These are phyloP conservation scores for Perkinsus marinus DNA, from an alignment of 169 alveolate species.

Conservation along the genomic window DNA sequence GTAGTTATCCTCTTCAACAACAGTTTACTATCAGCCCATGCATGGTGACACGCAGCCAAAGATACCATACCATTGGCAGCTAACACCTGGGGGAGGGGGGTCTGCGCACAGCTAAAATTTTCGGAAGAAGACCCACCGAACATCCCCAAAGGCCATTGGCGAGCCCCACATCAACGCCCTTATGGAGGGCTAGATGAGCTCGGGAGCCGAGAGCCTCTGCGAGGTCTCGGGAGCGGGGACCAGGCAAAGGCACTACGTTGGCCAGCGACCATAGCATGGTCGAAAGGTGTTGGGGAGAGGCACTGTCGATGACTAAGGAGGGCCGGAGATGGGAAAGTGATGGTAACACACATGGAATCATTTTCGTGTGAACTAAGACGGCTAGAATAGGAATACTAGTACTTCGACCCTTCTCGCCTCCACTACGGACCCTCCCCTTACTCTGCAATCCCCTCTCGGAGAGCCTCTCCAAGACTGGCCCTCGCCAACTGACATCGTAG, in stretches of 20 bases:
- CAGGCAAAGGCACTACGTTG: background rate
- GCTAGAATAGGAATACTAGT: no score
- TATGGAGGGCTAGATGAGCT: background rate
- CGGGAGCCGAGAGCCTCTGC: background rate
- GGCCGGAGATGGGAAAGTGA: background rate
- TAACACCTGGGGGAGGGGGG: background rate
- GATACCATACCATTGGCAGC: background rate
- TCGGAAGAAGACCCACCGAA: background rate
- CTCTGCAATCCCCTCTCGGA: background rate
- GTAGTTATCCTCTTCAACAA: background rate
- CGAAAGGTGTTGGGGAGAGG: background rate
- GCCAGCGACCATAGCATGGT: background rate
- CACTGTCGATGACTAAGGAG: background rate
- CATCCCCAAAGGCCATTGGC: background rate
- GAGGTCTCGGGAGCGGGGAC: background rate
- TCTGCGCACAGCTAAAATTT: background rate
- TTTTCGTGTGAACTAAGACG: background rate
- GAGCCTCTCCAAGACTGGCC: background rate
- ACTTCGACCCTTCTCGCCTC: no score
- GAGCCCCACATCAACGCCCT: background rate
- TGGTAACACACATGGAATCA: background rate
- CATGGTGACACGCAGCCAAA: background rate
- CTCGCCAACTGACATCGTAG: background rate
- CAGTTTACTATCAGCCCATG: background rate
- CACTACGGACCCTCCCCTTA: background rate